phyloP scores from a whole-genome alignment of 2,329 filamentous ascomycete genomes.

The Dactylellina parvicollis region DNA sequence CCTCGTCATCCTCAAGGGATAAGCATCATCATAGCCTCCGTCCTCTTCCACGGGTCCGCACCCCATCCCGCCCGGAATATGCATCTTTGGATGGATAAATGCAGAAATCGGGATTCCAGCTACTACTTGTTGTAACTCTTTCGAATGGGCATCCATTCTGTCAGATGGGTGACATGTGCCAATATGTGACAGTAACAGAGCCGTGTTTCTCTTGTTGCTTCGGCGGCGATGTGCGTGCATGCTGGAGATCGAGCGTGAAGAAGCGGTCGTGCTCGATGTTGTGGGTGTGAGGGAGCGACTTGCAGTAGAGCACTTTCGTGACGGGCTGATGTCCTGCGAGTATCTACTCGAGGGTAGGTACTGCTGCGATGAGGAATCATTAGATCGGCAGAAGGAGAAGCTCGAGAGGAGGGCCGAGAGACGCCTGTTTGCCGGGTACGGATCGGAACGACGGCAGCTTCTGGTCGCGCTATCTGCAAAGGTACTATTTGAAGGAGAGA shows the following conservation, averaged over 20 bases:
- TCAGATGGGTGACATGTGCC: conserved; percentile 22
- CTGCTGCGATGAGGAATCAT: conserved; percentile 14
- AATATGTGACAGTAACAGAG: conserved; percentile 36
- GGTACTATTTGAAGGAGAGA: conserved; percentile 16
- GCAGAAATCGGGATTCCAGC: conserved; percentile 34
- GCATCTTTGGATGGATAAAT: conserved; percentile 48
- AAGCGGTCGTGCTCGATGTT: conserved; percentile 20
- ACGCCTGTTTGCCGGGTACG: conserved; percentile 9
- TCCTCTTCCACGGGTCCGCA: conserved; percentile 42
- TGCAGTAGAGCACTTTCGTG: conserved; percentile 22
- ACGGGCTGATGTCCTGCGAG: conserved; percentile 26
- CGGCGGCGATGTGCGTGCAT: conserved; percentile 13
- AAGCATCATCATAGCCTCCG: conserved; percentile 23
- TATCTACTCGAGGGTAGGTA: not conserved
- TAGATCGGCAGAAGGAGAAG: conserved; percentile 27
- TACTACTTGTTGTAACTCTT: conserved; percentile 32
- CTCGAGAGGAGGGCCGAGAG: conserved; percentile 14
- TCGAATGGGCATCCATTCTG: conserved; percentile 40
- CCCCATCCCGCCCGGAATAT: conserved; percentile 28
- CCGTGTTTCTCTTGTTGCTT: not conserved
- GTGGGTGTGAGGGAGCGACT: conserved; percentile 28
- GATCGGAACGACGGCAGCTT: conserved; percentile 20
- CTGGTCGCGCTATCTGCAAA: not conserved
- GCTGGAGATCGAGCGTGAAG: conserved; percentile 19
- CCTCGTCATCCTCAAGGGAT: conserved; percentile 35